Base-by-base conservation (phyloP, 2,329 filamentous ascomycete species). In the Sarocladium kiliense region DNA sequence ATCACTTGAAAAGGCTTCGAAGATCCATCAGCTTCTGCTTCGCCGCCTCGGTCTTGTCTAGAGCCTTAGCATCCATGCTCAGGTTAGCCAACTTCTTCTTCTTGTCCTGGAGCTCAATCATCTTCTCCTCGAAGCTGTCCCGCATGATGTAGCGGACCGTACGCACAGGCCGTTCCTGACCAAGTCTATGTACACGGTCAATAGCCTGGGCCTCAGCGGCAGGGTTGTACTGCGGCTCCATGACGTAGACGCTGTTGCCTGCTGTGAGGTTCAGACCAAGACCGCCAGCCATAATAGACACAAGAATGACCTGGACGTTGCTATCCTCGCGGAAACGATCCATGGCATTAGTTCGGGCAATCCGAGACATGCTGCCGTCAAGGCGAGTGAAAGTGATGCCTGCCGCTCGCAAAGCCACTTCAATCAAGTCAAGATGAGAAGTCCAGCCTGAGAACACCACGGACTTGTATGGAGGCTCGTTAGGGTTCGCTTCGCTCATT, bases 361-460 rank as follows among this genome's bases (percentile, higher is more conserved):
- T 73, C 23, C 94, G 87, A 0, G 81, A 77, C 91, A 97, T 96
- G 59, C 85, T 89, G 53, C 94, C 94, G 63, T 97, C 94, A 2
- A 99, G 84, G n/a, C 94, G 88, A 3, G 84, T 83, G 65, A 84
- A 92, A 1, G 71, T 75, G 67, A 95, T 89, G 10, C 79, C 77
- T 11, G 79, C 79, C 51, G 82, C 78, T 27, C 84, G 77, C 14
- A 97, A 79, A 0, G 92, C 93, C 51, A 90, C 78, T 66, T 94
- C 85, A 61, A 99, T 96, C 19, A 99, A 81, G 67, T 97, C 92
- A 16, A 99, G 82, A 66, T 97, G 92, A 0, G 88, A 87, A 0
- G 94, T 97, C 92, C 94, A 97, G n/a, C 86, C 87, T 0, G 91
- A 96, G 71, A 97, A 97, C 6, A 99, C 85, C 14, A 99, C 91